Base-by-base conservation (phyloP, 2,329 filamentous ascomycete genomes). In the Botrytis squamosa region DNA sequence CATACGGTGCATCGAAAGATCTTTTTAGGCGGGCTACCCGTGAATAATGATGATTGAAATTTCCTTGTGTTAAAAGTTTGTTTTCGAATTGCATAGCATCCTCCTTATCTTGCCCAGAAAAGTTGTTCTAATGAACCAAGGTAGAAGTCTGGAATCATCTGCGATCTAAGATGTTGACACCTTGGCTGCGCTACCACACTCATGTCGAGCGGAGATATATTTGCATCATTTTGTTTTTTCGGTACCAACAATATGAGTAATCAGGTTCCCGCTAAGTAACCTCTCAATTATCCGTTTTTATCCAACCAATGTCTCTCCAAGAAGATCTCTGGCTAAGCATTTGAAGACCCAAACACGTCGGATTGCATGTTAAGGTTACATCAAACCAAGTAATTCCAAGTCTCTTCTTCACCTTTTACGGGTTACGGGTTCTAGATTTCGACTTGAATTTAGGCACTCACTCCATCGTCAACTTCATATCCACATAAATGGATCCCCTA, bases 131-230 rank as follows among this genome's bases (percentile, higher is more conserved):
- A 25, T 20, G 29, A 46, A 20, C 64, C 46, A 46, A 46, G 18
- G 7, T 38, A 7, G 36, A n/a, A 18, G 22, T n/a, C 44, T 55
- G 36, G 65, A 55, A 68, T 29, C 33, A 42, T 68, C 46, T 55
- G n/a, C 36, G 25, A 55, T 55, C 65, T 68, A n/a, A 55, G 36
- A 55, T 29, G 29, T 20, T 68, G 46, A 42, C 25, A 40, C 8
- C 64, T 66, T 66, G 20, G 44, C 33, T 66, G 29, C 29, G 5
- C 22, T 20, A 67, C 36, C 49, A 55, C 49, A 55, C 49, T 55
- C 12, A 55, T 67, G 65, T 67, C 65, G 52, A 55, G 36, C 65
- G 22, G 65, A 68, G 25, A 68, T 55, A 68, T 68, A 55, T 38
- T 29, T 55, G 36, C 65, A 68, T 68, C 36, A 55, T 68, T 29